Percentiles rank a stretch among this genome's conserved stretches.
Conservation (phyloP, 352 stramenopile species). For the Phytophthora kernoviae region DNA sequence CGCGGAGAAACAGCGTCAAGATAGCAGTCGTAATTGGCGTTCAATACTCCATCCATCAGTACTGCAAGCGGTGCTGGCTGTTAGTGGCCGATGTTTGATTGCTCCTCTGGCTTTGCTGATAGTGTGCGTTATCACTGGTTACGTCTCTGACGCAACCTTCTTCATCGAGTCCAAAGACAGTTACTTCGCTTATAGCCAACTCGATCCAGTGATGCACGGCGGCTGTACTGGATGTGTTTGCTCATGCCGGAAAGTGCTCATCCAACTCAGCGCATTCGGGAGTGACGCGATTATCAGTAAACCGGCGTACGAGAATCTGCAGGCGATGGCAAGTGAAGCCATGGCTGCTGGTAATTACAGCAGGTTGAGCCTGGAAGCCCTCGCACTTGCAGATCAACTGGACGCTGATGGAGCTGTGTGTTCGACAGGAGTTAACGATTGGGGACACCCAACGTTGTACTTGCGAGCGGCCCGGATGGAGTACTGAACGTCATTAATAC, state of each 20-base stretch:
- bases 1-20: constrained; percentile 6
- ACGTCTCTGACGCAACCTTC: constrained; percentile 14
- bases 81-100: constrained; percentile 14
- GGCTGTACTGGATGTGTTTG: constrained; percentile 15
- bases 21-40: constrained; percentile 9
- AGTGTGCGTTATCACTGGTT: constrained; percentile 7
- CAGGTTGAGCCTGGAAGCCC: constrained; percentile 3
- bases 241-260: constrained; percentile 27
- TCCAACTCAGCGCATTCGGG: constrained; percentile 23
- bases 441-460: constrained; percentile 22
- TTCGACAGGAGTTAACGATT: constrained; percentile 21
- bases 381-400: constrained; percentile 17
- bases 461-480: constrained; percentile 10
- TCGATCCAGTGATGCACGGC: constrained; percentile 23
- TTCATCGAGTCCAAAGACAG: constrained; percentile 22
- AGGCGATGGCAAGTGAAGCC: constrained; percentile 15
- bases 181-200: constrained; percentile 28
- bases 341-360: constrained; percentile 9
- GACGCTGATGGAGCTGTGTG: constrained; percentile 19
- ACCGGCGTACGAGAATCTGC: constrained; percentile 20
- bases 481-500: constrained; percentile 18
- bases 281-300: constrained; percentile 22
- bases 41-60: constrained; percentile 15
- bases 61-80: constrained; percentile 12
- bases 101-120: constrained; percentile 14